Conservation (phyloP, 1,284 basidiomycete species). For the Porogramme epimiltina region DNA sequence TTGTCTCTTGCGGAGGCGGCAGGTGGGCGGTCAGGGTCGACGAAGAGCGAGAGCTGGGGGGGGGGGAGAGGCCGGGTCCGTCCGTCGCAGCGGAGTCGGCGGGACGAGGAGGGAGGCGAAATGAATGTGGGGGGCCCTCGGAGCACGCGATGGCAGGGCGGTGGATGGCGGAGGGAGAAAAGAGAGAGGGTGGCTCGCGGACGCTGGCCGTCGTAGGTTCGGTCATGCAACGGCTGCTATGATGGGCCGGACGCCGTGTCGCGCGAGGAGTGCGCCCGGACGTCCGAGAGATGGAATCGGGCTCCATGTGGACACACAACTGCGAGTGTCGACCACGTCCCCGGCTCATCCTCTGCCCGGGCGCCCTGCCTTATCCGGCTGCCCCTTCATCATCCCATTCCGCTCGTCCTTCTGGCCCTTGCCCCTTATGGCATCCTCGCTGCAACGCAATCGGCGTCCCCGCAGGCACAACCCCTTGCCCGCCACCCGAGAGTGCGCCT, state of each 20-base stretch:
- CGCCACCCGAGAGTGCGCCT: too few species aligned
- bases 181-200: not conserved
- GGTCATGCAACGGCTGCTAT: not conserved
- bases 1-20: not conserved
- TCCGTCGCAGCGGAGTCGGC: not conserved
- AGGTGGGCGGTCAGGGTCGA: not conserved
- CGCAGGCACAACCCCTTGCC: too few species aligned
- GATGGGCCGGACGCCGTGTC: not conserved
- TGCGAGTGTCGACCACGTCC: not conserved
- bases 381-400: too few species aligned
- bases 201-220: not conserved
- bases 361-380: not conserved
- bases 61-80: not conserved
- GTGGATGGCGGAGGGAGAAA: not conserved
- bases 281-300: not conserved
- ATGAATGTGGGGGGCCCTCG: slow-evolving; percentile 2
- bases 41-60: not conserved
- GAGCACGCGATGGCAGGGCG: not conserved
- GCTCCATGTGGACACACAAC: not conserved
- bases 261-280: not conserved
- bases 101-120: not conserved
- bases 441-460: too few species aligned
- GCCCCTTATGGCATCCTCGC: too few species aligned
- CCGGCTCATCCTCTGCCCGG: not conserved
- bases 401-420: too few species aligned